Conservation (phyloP, 148 eudicot genomes). For the Amaranthus palmeri region DNA sequence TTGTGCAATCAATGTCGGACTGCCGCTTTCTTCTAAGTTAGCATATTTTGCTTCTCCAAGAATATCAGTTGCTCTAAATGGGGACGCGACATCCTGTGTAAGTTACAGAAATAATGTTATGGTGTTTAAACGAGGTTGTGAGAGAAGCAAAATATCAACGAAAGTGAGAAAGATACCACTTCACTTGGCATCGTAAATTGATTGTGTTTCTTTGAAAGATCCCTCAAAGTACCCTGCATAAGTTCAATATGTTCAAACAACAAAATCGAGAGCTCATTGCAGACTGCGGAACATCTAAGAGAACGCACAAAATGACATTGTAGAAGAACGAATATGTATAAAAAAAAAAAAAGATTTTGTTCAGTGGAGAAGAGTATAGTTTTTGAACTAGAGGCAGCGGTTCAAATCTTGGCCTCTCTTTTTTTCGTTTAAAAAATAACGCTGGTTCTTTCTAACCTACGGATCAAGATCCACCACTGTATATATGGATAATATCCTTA, state of each 20-base stretch:
- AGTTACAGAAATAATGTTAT: not conserved
- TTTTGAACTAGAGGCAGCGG: too few relatives aligned
- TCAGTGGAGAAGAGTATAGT: too few relatives aligned
- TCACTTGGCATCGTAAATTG: constrained; percentile 23
- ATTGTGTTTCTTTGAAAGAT: constrained; percentile 44
- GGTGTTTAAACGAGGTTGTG: not conserved
- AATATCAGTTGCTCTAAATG: constrained; percentile 26
- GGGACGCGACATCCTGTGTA: constrained; percentile 19
- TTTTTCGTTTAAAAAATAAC: too few relatives aligned
- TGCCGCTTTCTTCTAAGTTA: constrained; percentile 22
- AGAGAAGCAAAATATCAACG: not conserved
- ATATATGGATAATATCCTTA: too few relatives aligned
- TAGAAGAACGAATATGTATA: too few relatives aligned
- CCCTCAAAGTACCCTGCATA: constrained; percentile 53
- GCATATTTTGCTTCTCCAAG: constrained; percentile 24
- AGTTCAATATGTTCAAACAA: constrained; percentile 14
- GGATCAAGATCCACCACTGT: too few relatives aligned
- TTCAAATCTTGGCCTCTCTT: too few relatives aligned
- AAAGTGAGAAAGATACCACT: constrained; percentile 19
- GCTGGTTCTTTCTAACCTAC: too few relatives aligned
- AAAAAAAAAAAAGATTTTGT: too few relatives aligned
- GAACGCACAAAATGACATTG: not conserved
- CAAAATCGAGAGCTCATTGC: not conserved
- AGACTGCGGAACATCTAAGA: not conserved
- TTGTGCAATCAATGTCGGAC: constrained; percentile 21